Evolutionary conservation across 352 stramenopile species (phyloP), one percentile per base, ranked within the genome.

Genomic region (Phytophthora uliginosa): DNA sequence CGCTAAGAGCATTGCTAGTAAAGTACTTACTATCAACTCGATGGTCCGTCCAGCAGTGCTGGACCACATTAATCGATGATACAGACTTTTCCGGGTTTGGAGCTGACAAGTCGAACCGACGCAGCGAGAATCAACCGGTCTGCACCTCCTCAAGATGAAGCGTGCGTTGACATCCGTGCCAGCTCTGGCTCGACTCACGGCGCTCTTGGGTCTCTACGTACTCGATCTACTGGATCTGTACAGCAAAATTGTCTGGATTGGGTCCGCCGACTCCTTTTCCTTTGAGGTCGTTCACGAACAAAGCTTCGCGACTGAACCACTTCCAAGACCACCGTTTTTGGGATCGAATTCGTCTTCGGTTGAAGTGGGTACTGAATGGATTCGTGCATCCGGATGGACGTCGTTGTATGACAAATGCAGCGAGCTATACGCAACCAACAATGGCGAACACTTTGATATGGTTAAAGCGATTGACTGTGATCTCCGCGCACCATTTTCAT

Each of bases 191-290:
- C 73, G 79, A 18, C 42, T 74, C 7, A 28, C 50, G 31, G 59
- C 61, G 54, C 50, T 84, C 36, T 38, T 77, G 7, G 45, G 28
- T 54, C 70, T 86, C 7, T 81, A 80, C 47, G 59, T 34, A 10
- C 70, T 86, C 15, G 79, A 84, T 52, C 5, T 84, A 17, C 51
- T 82, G 20, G 80, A 88, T 57, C 51, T 76, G 8, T 69, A 76
- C 50, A 60, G 62, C 40, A 88, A 88, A 36, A 45, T 81, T 17
- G 40, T 54, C 8, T 84, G 76, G 78, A 73, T 85, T 48, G 76
- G 78, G 4, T 62, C 74, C 17, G 59, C 51, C n/a, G 78, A 84
- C 7, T 80, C 78, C 5, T 88, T 76, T 53, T 70, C 76, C 12
- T 88, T 85, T 28, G 47, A 64, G 9, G 63, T 72, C 20, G 64